phyloP scores from a whole-genome alignment of 768 basidiomycete genomes.

The Boletus sp. region DNA sequence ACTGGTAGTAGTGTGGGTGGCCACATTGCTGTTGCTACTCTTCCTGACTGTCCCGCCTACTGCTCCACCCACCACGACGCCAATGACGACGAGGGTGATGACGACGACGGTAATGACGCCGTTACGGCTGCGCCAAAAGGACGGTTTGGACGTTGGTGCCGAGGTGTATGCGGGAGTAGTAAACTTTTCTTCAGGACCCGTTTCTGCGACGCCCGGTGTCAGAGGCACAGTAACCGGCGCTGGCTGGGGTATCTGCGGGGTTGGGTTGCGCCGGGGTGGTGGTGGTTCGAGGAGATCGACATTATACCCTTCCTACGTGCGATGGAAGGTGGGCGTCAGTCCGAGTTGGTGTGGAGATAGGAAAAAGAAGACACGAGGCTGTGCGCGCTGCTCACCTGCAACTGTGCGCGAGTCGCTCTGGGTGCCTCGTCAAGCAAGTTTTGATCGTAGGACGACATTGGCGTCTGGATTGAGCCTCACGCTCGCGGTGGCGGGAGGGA shows the following conservation, averaged over 20 bases:
- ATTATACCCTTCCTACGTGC: constrained; percentile 51
- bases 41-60: constrained; percentile 50
- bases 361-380: not conserved
- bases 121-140: constrained; percentile 51
- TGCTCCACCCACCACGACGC: constrained; percentile 54
- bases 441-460: constrained; percentile 40
- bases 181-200: constrained; percentile 13
- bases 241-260: constrained; percentile 10
- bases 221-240: constrained; percentile 11
- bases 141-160: constrained; percentile 9
- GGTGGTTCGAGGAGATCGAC: constrained; percentile 41
- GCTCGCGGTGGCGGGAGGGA: not conserved
- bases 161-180: not conserved
- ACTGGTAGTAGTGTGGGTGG: fast-evolving
- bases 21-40: constrained; percentile 4
- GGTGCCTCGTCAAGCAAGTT: constrained; percentile 40
- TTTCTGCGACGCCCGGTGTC: constrained; percentile 10
- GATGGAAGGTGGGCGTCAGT: too few relatives aligned
- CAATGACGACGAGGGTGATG: constrained; percentile 43
- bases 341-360: too few relatives aligned
- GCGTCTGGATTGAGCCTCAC: not conserved
- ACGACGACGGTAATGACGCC: constrained; percentile 42
- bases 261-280: constrained; percentile 22
- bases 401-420: constrained; percentile 40
- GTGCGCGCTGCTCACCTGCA: constrained; percentile 39